Evolutionary conservation across 306 rosid species (phyloP), one percentile per base, ranked within the genome.

Genomic region (Biancaea sappan): DNA sequence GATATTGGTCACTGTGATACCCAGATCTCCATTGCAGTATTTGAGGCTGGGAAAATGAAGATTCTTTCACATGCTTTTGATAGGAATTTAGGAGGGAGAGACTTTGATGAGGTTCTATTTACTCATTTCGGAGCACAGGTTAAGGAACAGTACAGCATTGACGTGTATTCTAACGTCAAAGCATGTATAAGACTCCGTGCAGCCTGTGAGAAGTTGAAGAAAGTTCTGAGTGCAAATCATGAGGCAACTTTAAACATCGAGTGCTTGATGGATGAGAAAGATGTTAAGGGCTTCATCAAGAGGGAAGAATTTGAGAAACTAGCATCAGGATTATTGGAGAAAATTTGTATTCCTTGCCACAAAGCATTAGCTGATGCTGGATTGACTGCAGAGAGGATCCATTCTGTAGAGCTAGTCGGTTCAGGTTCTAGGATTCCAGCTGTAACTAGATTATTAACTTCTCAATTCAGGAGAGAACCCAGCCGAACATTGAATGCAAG

Each of bases 201-300:
- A 37, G 96, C 98, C 11, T 95, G 99, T 40, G 99, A 95, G 84
- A 95, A 92, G 87, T 72, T 92, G 79, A 95, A 95, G 92, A 92
- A 92, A 70, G 97, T 95, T 79, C 73, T 95, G 87, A 95, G 99
- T 80, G 99, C 98, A 60, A 95, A 95, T 85, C 78, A 81, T 1
- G 99, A 90, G 89, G 99, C 97, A 66, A 91, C 98, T 80, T 88
- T 95, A 69, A 95, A 86, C 66, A 95, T 95, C 1, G 99, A 95
- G 85, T 95, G 99, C 72, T 79, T 95, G 75, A 88, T 95, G 99
- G 99, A 95, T 62, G 99, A 95, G 90, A 95, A 87, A 85, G 99
- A 95, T 83, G 99, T 95, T 25, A 90, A 85, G 88, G 99, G 96
- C 6, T 88, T 80, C 62, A 88, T 95, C 70, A 88, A 89, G 22